Conservation (phyloP, 768 basidiomycete species). For the Lentinus brumalis region DNA sequence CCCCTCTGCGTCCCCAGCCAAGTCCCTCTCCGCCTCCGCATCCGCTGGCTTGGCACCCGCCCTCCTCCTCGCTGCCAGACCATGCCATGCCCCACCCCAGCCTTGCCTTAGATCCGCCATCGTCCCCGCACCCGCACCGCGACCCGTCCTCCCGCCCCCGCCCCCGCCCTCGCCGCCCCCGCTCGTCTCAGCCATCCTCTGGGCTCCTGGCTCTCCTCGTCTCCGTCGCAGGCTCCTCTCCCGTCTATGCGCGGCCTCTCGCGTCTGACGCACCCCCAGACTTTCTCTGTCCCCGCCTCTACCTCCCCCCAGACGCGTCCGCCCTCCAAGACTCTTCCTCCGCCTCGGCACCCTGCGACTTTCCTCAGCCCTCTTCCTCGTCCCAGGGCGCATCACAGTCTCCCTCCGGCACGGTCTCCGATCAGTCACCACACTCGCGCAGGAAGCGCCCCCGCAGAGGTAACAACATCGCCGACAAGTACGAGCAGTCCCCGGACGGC, state of each 20-base stretch:
- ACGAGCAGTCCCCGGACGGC: conserved; percentile 51
- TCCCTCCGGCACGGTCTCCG: background rate
- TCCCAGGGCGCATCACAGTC: conserved; percentile 20
- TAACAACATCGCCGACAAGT: conserved; percentile 53
- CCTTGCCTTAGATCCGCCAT: conserved; percentile 10
- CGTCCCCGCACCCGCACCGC: conserved; percentile 17
- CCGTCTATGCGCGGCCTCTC: conserved; percentile 50
- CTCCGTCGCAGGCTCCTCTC: conserved; percentile 49
- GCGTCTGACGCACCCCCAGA: conserved; percentile 44
- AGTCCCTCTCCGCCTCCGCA: conserved; percentile 1
- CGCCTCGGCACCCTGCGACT: conserved; percentile 9
- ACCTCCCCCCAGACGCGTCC: background rate
- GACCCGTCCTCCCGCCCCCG: conserved; percentile 16
- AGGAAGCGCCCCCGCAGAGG: conserved; percentile 14
- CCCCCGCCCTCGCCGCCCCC: conserved; percentile 3
- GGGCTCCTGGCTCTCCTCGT: conserved; percentile 58
- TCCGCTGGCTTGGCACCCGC: no score
- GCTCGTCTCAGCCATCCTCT: conserved; percentile 44
- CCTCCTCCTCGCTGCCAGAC: conserved; percentile 10
- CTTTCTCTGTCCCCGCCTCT: conserved; percentile 57
- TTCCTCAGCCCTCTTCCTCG: conserved; percentile 4
- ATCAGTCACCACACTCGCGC: conserved; percentile 9
- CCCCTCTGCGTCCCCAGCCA: conserved; percentile 26
- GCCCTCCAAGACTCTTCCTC: conserved; percentile 1
- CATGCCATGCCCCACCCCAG: conserved; percentile 20